Percentiles rank a stretch among this genome's conserved stretches.
Evolutionary conservation across 495 filamentous ascomycete genomes (phyloP).

Genomic region (Parathielavia hyrcaniae): DNA sequence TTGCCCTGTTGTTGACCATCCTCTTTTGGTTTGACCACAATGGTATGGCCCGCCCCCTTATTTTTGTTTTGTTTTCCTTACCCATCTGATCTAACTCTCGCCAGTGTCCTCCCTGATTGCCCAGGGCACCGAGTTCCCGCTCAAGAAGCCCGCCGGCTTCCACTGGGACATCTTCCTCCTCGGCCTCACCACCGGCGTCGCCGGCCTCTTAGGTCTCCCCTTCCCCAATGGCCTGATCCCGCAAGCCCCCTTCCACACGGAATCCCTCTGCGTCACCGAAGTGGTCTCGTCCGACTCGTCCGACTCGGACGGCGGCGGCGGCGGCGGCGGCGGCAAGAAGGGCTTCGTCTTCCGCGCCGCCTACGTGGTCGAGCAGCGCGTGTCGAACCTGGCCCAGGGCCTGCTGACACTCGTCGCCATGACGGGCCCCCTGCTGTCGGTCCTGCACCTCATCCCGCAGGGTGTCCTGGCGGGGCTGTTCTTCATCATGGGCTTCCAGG

Average conservation of each 20-base stretch:
- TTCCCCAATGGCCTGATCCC: slow-evolving; percentile 90
- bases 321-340: slow-evolving; percentile 49
- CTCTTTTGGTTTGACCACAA: slow-evolving; percentile 95
- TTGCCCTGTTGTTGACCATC: slow-evolving; percentile 77
- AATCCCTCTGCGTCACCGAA: slow-evolving; percentile 68
- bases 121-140: slow-evolving; percentile 86
- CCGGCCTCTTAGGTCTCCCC: slow-evolving; percentile 79
- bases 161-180: slow-evolving; percentile 95
- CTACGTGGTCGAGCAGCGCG: slow-evolving; percentile 84
- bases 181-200: slow-evolving; percentile 77
- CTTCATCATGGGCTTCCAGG: slow-evolving; percentile 88
- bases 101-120: slow-evolving; percentile 79
- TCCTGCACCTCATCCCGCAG: slow-evolving; percentile 81
- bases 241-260: slow-evolving; percentile 91
- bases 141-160: slow-evolving; percentile 87
- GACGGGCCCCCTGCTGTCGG: slow-evolving; percentile 74
- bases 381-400: slow-evolving; percentile 79
- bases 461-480: slow-evolving; percentile 85
- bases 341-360: slow-evolving; percentile 54
- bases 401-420: slow-evolving; percentile 81
- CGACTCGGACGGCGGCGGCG: slow-evolving; percentile 29
- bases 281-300: slow-evolving; percentile 33
- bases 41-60: slow-evolving; percentile 40
- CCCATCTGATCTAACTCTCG: slow-evolving; percentile 1
- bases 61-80: too few relatives aligned